These are phyloP conservation scores for Fusarium veterinarium DNA, from an alignment of 2,329 filamentous ascomycete genomes.

Conservation along the genomic window DNA sequence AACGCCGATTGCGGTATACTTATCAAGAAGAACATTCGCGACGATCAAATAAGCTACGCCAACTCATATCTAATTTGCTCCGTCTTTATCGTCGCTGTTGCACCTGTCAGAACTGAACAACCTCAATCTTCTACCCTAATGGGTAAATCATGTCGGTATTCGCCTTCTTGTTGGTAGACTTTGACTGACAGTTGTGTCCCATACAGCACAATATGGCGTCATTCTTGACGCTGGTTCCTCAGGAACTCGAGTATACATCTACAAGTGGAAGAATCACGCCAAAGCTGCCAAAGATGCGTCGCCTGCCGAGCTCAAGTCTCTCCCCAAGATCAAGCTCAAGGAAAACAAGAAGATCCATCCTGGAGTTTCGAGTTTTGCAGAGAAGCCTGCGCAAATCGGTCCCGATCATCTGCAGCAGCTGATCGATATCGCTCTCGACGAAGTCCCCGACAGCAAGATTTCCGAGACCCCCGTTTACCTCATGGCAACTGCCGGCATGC, in stretches of 20 bases:
- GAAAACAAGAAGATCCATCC: conserved; percentile 95
- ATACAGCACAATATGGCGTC: conserved; percentile 81
- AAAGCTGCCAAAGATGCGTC: conserved; percentile 67
- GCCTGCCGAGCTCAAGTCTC: conserved; percentile 61
- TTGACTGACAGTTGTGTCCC: conserved; percentile 30
- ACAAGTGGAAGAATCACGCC: conserved; percentile 87
- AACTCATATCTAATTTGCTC: not conserved
- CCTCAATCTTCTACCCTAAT: conserved; percentile 39
- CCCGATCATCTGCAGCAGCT: conserved; percentile 83
- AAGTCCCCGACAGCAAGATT: conserved; percentile 81
- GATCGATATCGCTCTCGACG: conserved; percentile 81
- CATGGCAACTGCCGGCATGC: conserved; percentile 95
- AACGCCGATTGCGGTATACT: not conserved
- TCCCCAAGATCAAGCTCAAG: conserved; percentile 86
- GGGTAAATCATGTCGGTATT: conserved; percentile 53
- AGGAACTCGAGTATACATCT: conserved; percentile 93
- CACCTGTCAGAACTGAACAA: conserved; percentile 1
- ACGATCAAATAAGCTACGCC: not conserved
- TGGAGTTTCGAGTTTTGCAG: conserved; percentile 90
- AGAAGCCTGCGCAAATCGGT: conserved; percentile 80
- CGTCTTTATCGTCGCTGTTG: not conserved
- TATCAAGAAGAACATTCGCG: not conserved
- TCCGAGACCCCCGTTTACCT: conserved; percentile 91
- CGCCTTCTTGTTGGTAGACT: not conserved
- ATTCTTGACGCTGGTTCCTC: conserved; percentile 98